Conservation (phyloP, 371 early-diverging fungal species). For the Modicella reniformis region DNA sequence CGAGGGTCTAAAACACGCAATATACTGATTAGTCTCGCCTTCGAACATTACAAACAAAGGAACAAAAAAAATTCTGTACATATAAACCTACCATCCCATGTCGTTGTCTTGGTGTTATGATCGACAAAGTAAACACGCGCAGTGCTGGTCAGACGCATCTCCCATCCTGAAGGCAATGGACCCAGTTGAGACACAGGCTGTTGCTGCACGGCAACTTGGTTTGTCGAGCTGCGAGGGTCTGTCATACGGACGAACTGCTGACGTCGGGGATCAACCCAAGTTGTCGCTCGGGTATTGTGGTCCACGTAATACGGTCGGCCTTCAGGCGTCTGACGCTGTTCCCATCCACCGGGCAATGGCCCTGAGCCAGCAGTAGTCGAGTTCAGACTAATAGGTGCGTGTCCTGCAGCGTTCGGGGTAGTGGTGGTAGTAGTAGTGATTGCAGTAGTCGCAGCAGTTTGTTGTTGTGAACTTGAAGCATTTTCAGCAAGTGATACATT, state of each 20-base stretch:
- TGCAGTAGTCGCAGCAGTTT: conserved; percentile 45
- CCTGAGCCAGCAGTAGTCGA: conserved; percentile 79
- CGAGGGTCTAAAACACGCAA: conserved; percentile 90
- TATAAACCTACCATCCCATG: conserved; percentile 84
- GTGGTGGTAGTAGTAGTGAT: conserved; percentile 59
- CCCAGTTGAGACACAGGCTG: conserved; percentile 84
- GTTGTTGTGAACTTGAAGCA: conserved; percentile 39
- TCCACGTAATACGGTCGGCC: conserved; percentile 96
- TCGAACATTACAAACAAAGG: too few relatives aligned
- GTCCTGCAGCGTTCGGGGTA: conserved; percentile 18
- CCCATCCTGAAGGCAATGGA: conserved; percentile 96
- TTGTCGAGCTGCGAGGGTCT: conserved; percentile 57
- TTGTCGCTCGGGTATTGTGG: conserved; percentile 95
- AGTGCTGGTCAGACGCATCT: conserved; percentile 94
- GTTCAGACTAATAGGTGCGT: conserved; percentile 59
- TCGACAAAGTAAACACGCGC: conserved; percentile 96
- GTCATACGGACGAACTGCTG: conserved; percentile 63
- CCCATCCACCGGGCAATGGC: conserved; percentile 94
- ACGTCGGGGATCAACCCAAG: conserved; percentile 93
- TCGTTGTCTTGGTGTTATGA: conserved; percentile 91
- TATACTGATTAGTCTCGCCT: too few relatives aligned
- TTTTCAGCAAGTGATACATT: too few relatives aligned
- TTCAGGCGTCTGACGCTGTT: conserved; percentile 86
- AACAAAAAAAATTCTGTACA: too few relatives aligned
- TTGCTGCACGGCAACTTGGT: conserved; percentile 71